Evolutionary conservation across 1,284 basidiomycete species (phyloP).

Genomic region (Ganoderma lingzhi): DNA sequence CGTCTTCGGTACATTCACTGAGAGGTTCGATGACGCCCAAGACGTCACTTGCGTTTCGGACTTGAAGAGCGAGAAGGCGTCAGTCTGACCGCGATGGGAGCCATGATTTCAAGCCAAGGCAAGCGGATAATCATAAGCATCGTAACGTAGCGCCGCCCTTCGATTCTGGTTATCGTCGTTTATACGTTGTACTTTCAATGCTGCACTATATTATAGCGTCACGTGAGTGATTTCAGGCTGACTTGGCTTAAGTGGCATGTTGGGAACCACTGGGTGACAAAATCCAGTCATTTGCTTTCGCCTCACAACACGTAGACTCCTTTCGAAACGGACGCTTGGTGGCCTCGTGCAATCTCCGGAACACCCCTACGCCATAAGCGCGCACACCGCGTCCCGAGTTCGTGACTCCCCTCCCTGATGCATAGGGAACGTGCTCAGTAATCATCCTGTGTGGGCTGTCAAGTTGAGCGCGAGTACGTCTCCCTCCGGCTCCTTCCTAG

Average conservation of each 20-base stretch:
- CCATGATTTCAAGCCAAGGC: background rate
- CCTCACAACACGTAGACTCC: background rate
- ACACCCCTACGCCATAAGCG: background rate
- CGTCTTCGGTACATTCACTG: slow-evolving; percentile 28
- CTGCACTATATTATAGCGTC: background rate
- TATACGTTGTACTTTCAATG: background rate
- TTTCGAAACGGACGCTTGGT: background rate
- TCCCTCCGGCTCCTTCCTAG: background rate
- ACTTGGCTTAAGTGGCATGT: background rate
- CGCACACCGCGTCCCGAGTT: too few species aligned
- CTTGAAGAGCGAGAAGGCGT: slow-evolving; percentile 4
- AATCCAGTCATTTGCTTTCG: background rate
- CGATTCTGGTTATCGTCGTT: background rate
- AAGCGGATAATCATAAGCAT: background rate
- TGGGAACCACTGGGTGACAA: background rate
- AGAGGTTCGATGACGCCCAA: background rate
- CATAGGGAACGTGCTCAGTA: background rate
- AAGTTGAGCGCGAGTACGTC: background rate
- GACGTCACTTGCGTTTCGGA: background rate
- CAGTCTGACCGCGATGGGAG: background rate
- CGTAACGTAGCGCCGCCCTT: background rate
- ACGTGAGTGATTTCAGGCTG: background rate
- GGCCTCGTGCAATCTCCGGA: background rate
- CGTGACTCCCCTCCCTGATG: background rate
- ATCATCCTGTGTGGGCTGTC: background rate